Percentiles rank a stretch among this genome's conserved stretches.
phyloP scores from a whole-genome alignment of 2,329 filamentous ascomycete genomes.

The Zymoseptoria brevis region DNA sequence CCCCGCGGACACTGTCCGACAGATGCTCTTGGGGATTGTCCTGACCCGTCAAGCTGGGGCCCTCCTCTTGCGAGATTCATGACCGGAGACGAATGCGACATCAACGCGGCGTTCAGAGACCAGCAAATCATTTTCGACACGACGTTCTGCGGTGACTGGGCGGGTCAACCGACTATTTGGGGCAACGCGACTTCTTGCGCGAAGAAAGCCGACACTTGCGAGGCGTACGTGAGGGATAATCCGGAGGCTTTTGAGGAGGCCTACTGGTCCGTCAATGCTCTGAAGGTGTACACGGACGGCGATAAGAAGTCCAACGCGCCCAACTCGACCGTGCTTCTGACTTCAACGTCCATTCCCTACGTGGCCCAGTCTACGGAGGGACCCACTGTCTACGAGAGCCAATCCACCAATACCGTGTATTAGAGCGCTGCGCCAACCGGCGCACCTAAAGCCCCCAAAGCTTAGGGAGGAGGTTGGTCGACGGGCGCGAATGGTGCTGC shows the following conservation, averaged over 20 bases:
- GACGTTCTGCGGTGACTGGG: conserved; percentile 38
- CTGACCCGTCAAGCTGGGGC: conserved; percentile 57
- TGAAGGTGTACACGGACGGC: conserved; percentile 31
- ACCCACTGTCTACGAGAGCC: too few species aligned
- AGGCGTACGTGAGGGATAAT: conserved; percentile 28
- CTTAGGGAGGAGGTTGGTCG: conserved; percentile 5
- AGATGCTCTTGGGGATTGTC: conserved; percentile 39
- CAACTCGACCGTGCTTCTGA: not conserved
- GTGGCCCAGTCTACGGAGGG: too few species aligned
- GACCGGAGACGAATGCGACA: conserved; percentile 32
- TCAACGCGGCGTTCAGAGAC: conserved; percentile 29
- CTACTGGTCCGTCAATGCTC: conserved; percentile 36
- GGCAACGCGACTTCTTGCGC: conserved; percentile 24
- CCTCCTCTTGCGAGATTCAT: conserved; percentile 55
- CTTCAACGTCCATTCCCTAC: conserved; percentile 1
- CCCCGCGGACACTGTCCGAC: conserved; percentile 28
- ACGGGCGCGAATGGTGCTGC: conserved; percentile 5
- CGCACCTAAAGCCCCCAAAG: conserved; percentile 1
- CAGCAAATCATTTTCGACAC: conserved; percentile 57
- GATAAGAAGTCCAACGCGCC: not conserved
- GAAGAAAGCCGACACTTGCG: conserved; percentile 22
- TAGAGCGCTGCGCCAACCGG: not conserved
- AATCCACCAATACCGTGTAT: not conserved
- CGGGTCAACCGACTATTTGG: conserved; percentile 26
- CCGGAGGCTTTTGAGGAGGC: conserved; percentile 30